Evolutionary conservation across 306 rosid species (phyloP).

Genomic region (Comarum palustre): DNA sequence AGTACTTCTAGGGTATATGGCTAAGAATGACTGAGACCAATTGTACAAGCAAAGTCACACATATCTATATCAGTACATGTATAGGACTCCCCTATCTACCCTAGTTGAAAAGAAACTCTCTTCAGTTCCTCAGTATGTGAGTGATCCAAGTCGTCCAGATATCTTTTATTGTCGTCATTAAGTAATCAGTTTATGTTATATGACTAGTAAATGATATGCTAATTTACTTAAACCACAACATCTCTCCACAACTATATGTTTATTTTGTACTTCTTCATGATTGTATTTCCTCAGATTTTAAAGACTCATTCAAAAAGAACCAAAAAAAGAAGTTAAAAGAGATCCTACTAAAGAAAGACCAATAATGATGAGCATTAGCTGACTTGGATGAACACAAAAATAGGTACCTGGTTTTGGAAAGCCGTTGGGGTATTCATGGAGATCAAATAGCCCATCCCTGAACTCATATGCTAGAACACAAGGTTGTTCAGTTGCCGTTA

Average conservation of each 20-base stretch:
- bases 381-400: background rate
- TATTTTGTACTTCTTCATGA: too few species aligned
- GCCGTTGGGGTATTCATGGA: conserved; percentile 62
- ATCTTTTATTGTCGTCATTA: background rate
- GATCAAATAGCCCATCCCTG: conserved; percentile 65
- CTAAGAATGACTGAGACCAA: background rate
- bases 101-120: background rate
- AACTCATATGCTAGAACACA: conserved; percentile 84
- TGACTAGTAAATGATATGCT: background rate
- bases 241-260: background rate
- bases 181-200: background rate
- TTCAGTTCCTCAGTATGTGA: background rate
- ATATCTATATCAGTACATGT: background rate
- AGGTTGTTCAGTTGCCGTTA: conserved; percentile 88
- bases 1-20: background rate
- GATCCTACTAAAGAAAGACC: background rate
- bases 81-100: background rate
- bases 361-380: background rate
- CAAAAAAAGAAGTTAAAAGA: background rate
- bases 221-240: background rate
- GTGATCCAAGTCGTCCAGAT: background rate
- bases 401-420: conserved; percentile 66
- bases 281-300: too few species aligned
- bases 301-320: too few species aligned
- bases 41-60: background rate